Percentiles rank a stretch among this genome's conserved stretches.
phyloP scores from a whole-genome alignment of 306 rosid species.

The Citrullus colocynthis region DNA sequence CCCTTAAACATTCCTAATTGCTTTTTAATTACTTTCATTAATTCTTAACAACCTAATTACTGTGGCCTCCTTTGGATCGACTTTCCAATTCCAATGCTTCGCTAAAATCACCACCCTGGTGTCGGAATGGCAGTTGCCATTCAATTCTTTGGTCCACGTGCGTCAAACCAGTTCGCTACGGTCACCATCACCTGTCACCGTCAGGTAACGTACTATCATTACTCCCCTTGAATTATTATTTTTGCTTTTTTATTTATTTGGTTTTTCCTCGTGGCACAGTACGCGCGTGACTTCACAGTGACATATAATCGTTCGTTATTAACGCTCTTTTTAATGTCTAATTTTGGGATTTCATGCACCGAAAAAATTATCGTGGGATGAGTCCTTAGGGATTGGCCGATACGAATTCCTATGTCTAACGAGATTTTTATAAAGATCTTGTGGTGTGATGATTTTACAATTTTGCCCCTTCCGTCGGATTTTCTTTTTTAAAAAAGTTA shows the following conservation, averaged over 20 bases:
- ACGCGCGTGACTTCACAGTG: slow-evolving; percentile 5
- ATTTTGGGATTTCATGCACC: background rate
- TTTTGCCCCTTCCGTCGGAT: background rate
- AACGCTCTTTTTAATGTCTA: background rate
- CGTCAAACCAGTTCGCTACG: background rate
- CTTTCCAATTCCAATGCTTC: background rate
- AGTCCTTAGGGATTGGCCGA: background rate
- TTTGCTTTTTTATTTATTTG: background rate
- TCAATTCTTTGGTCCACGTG: slow-evolving; percentile 16
- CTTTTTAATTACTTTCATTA: background rate
- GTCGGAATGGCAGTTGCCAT: background rate
- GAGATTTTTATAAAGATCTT: background rate
- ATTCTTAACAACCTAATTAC: background rate
- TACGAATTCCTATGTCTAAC: background rate
- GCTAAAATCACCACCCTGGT: background rate
- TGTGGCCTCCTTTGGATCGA: background rate
- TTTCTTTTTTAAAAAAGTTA: no score
- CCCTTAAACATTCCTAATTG: background rate
- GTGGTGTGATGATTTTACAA: background rate
- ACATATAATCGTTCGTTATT: background rate
- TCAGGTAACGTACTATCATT: slow-evolving; percentile 11
- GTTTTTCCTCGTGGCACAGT: background rate
- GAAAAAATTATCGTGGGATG: background rate
- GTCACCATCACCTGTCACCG: slow-evolving; percentile 2
- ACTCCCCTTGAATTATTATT: background rate